Base-by-base conservation (phyloP, 2,329 filamentous ascomycete species). In the Trichoderma hamatum region DNA sequence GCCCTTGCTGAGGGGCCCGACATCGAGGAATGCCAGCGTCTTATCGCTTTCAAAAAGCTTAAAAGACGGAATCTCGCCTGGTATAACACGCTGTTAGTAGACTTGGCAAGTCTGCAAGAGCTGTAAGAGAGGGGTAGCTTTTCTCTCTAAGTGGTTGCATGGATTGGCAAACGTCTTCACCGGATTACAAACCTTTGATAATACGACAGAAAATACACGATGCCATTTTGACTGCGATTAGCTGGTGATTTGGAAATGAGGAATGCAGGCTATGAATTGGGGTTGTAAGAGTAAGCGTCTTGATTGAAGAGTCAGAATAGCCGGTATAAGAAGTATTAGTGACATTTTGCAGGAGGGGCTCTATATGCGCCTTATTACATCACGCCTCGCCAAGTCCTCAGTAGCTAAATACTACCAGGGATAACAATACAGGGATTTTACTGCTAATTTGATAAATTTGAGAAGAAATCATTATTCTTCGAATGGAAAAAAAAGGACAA, bases 151-250 rank as follows among this genome's bases (percentile, higher is more conserved):
- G 16, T 52, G 46, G 39, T 32, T 51, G 14, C 26, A 6, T 10
- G 36, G 19, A 13, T 54, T 16, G 56, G 52, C n/a, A 46, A 21
- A 36, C 13, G 30, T n/a, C 34, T 67, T 49, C 11, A 3, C 3
- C 5, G 19, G 14, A 73, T 76, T 70, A 77, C 39, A 19, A 43
- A 85, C 95, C 95, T 87, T 97, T 96, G 84, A 99, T 91, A 79
- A 99, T 98, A 81, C 93, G 97, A 87, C 96, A 99, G 84, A 99
- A 99, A 78, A 98, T 93, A 80, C 96, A 99, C 72, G 90, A 69
- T 34, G 73, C 71, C 73, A 75, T 76, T 59, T 2, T 52, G 1
- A 46, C 14, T 34, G 43, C 3, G n/a, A 21, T 55, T 4, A 28
- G 13, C 10, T 34, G 5, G 2, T 0, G 1, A n/a, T 24, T 55